Percentiles rank a stretch among this genome's conserved stretches.
Evolutionary conservation across 768 basidiomycete species (phyloP).

Genomic region (Auricularia sp.): DNA sequence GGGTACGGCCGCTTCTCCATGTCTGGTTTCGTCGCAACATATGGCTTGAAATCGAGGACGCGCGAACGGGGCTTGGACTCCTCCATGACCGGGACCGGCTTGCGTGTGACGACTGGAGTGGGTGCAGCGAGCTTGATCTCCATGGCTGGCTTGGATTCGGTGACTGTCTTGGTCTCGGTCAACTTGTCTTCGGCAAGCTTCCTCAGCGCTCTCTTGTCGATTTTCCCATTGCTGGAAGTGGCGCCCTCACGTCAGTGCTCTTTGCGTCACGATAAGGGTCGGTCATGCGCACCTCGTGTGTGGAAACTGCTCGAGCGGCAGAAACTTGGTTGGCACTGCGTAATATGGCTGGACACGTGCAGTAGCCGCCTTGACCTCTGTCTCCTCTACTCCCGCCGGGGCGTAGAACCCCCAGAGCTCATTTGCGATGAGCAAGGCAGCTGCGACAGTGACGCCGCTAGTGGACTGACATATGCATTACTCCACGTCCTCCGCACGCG

Average conservation of each 20-base stretch:
- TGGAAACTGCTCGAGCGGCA: slow-evolving; percentile 37
- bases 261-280: not conserved
- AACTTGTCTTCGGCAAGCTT: slow-evolving; percentile 7
- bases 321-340: slow-evolving; percentile 40
- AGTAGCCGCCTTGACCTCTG: slow-evolving; percentile 33
- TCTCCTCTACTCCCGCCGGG: slow-evolving; percentile 26
- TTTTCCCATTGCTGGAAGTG: slow-evolving; percentile 29
- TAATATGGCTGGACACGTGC: slow-evolving; percentile 50
- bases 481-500: not conserved
- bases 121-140: not conserved
- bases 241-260: not conserved
- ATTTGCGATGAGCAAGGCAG: slow-evolving; percentile 39
- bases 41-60: not conserved
- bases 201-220: slow-evolving; percentile 17
- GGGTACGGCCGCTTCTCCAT: not conserved
- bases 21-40: not conserved
- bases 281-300: slow-evolving; percentile 35
- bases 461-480: slow-evolving; percentile 23
- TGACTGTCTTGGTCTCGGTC: not conserved
- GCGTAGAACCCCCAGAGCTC: slow-evolving; percentile 49
- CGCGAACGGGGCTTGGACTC: not conserved
- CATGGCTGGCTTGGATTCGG: slow-evolving; percentile 1
- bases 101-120: not conserved
- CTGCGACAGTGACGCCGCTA: slow-evolving; percentile 33
- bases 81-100: not conserved